Conservation (phyloP, 2,329 filamentous ascomycete genomes). For the Neonectria hederae region DNA sequence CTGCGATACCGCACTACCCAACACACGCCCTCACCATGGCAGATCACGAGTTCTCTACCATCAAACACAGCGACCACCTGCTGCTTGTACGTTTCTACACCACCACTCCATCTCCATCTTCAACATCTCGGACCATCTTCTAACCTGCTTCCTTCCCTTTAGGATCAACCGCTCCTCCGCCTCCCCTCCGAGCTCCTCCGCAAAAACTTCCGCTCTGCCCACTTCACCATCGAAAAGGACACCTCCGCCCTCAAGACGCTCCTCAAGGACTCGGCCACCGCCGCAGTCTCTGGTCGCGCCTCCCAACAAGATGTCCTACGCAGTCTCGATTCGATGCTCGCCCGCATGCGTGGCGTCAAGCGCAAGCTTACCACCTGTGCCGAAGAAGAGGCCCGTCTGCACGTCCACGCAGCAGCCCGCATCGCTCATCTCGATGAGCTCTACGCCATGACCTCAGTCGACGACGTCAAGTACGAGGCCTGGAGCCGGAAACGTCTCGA, state of each 20-base stretch:
- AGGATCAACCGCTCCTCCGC: constrained; percentile 93
- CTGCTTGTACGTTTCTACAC: constrained; percentile 66
- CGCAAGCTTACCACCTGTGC: constrained; percentile 82
- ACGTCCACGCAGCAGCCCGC: constrained; percentile 78
- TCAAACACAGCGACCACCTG: constrained; percentile 79
- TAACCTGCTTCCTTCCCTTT: constrained; percentile 47
- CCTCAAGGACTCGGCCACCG: constrained; percentile 71
- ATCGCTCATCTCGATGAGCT: constrained; percentile 84
- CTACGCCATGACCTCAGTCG: constrained; percentile 80
- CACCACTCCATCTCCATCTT: constrained; percentile 19
- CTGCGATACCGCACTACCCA: not conserved
- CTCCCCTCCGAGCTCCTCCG: constrained; percentile 92
- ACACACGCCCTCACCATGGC: constrained; percentile 57
- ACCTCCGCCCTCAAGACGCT: constrained; percentile 69
- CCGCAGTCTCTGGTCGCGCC: constrained; percentile 70
- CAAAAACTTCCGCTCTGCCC: constrained; percentile 91
- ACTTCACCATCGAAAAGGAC: constrained; percentile 79
- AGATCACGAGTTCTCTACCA: constrained; percentile 69
- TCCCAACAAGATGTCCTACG: constrained; percentile 77
- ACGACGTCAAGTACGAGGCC: constrained; percentile 91
- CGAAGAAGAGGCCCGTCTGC: constrained; percentile 81
- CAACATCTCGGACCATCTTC: constrained; percentile 6
- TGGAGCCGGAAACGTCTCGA: constrained; percentile 88
- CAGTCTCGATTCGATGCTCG: constrained; percentile 85
- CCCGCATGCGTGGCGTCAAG: constrained; percentile 85